Percentiles rank a stretch among this genome's conserved stretches.
phyloP scores from a whole-genome alignment of 2,329 filamentous ascomycete species.

The Sporothrix sp. region DNA sequence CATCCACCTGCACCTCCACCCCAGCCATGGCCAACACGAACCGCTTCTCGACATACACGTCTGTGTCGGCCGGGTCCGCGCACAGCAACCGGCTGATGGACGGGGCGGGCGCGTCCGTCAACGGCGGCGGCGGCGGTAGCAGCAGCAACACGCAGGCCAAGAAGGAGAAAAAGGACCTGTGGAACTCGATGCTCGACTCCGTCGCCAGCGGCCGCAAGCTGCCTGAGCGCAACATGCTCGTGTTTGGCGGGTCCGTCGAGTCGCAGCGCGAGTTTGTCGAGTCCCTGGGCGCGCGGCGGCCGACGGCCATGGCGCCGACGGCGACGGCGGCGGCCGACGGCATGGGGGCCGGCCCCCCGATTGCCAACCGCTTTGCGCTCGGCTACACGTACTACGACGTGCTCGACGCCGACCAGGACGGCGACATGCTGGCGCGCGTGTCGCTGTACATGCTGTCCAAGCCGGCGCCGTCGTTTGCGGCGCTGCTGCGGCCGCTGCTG shows the following conservation, averaged over 20 bases:
- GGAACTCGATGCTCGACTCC: slow-evolving; percentile 85
- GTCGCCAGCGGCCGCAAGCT: slow-evolving; percentile 84
- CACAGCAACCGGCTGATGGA: slow-evolving; percentile 36
- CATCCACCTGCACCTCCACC: too few relatives aligned
- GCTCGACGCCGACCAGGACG: slow-evolving; percentile 86
- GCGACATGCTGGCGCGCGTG: slow-evolving; percentile 84
- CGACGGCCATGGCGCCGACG: slow-evolving; percentile 32
- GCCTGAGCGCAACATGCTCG: slow-evolving; percentile 82
- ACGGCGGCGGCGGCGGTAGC: slow-evolving; percentile 29
- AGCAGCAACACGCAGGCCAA: slow-evolving; percentile 25
- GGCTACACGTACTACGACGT: slow-evolving; percentile 96
- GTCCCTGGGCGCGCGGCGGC: slow-evolving; percentile 44
- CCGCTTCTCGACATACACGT: slow-evolving; percentile 50
- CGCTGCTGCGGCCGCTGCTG: slow-evolving; percentile 73
- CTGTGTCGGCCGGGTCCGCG: slow-evolving; percentile 43
- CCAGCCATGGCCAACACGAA: slow-evolving; percentile 44
- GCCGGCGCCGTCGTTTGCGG: slow-evolving; percentile 71
- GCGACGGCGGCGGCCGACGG: slow-evolving; percentile 16
- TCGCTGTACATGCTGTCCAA: slow-evolving; percentile 83
- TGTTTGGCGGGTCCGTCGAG: slow-evolving; percentile 74
- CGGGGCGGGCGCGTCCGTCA: background rate
- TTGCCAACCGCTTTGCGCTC: slow-evolving; percentile 85
- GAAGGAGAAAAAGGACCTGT: slow-evolving; percentile 79
- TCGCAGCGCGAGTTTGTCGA: slow-evolving; percentile 79
- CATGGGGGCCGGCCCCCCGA: slow-evolving; percentile 62